Evolutionary conservation across 768 basidiomycete species (phyloP).

Genomic region (Gymnopilus junonius): DNA sequence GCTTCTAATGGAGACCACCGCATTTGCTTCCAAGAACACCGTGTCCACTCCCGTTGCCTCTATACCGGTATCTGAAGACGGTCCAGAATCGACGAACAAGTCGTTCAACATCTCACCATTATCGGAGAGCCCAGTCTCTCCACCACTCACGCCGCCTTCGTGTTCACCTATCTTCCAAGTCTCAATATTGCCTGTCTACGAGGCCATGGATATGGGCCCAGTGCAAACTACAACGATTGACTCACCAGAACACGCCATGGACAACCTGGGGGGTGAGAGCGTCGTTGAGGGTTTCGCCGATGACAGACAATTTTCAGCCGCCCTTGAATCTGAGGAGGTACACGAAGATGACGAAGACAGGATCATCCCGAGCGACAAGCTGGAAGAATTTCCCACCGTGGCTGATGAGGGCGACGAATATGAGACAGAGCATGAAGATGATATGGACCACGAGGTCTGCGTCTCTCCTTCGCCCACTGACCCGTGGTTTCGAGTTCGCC

Average conservation of each 20-base stretch:
- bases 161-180: slow-evolving; percentile 15
- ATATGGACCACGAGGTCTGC: slow-evolving; percentile 12
- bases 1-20: slow-evolving; percentile 15
- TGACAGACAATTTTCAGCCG: background rate
- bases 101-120: slow-evolving; percentile 3
- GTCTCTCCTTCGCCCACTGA: slow-evolving; percentile 11
- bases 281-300: background rate
- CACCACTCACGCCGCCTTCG: slow-evolving; percentile 22
- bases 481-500: slow-evolving; percentile 13
- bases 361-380: background rate
- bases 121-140: slow-evolving; percentile 20
- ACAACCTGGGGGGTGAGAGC: background rate
- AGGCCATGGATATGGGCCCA: too few relatives aligned
- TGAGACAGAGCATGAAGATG: slow-evolving; percentile 11
- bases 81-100: background rate
- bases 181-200: slow-evolving; percentile 8
- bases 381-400: background rate
- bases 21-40: slow-evolving; percentile 10
- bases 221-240: background rate
- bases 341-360: background rate
- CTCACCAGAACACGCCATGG: background rate
- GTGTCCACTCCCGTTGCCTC: slow-evolving; percentile 10
- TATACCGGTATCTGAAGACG: background rate
- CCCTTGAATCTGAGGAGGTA: background rate
- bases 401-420: slow-evolving; percentile 6